Evolutionary conservation across 495 filamentous ascomycete genomes (phyloP).

Genomic region (Extremus antarcticus): DNA sequence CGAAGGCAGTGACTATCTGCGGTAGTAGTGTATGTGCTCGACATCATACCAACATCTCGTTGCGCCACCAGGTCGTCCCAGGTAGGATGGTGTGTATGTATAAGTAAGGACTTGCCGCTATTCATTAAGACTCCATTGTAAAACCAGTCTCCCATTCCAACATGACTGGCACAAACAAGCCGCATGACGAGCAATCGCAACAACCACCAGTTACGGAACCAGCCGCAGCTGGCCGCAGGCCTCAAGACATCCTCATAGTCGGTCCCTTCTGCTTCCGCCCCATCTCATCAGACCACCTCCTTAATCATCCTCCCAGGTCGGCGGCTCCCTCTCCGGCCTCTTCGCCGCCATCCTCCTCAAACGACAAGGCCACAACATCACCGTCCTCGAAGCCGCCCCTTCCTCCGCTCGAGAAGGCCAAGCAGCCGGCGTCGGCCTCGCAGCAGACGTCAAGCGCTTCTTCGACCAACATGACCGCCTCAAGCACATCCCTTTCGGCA

Average conservation of each 20-base stretch:
- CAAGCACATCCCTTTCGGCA: conserved; percentile 6
- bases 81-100: no score
- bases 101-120: no score
- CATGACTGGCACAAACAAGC: no score
- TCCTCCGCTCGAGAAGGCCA: conserved; percentile 18
- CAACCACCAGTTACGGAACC: no score
- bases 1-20: no score
- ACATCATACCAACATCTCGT: no score
- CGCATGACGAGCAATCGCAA: no score
- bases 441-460: conserved; percentile 11
- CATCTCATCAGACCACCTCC: neutral
- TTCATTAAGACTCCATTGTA: no score
- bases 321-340: conserved; percentile 30
- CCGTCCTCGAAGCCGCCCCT: conserved; percentile 21
- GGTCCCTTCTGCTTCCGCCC: neutral
- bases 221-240: neutral
- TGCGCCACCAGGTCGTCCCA: no score
- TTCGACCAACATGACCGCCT: conserved; percentile 18
- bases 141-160: no score
- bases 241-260: neutral
- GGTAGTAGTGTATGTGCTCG: no score
- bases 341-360: conserved; percentile 30
- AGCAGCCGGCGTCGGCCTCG: conserved; percentile 22
- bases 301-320: conserved; percentile 21
- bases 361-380: conserved; percentile 25